Evolutionary conservation across 2,329 filamentous ascomycete species (phyloP).

Genomic region (Fusarium sp.): DNA sequence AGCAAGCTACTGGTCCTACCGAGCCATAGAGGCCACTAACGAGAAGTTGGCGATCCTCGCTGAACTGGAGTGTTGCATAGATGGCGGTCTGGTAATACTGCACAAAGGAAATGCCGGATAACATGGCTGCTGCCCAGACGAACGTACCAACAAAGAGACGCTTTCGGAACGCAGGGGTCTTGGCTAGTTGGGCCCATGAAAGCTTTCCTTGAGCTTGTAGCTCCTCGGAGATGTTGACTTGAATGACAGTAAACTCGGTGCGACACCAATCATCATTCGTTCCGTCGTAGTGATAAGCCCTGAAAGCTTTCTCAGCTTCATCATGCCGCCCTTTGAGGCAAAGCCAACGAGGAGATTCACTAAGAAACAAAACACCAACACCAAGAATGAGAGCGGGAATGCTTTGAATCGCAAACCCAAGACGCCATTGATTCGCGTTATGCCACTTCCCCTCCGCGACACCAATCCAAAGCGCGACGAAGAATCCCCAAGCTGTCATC

Average conservation of each 20-base stretch:
- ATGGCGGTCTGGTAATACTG: conserved; percentile 54
- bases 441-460: conserved; percentile 51
- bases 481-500: conserved; percentile 55
- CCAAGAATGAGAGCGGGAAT: conserved; percentile 48
- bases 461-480: conserved; percentile 51
- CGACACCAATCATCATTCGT: conserved; percentile 49
- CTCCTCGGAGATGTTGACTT: conserved; percentile 49
- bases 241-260: conserved; percentile 46
- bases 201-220: conserved; percentile 38
- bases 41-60: conserved; percentile 48
- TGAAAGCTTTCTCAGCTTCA: conserved; percentile 47
- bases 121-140: conserved; percentile 53
- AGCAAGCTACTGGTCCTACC: conserved; percentile 48
- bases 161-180: conserved; percentile 46
- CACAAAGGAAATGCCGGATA: conserved; percentile 53
- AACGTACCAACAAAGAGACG: conserved; percentile 51
- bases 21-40: conserved; percentile 52
- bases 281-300: conserved; percentile 47
- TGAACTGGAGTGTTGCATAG: conserved; percentile 51
- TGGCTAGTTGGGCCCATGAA: conserved; percentile 46
- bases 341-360: conserved; percentile 49
- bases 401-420: conserved; percentile 49
- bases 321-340: conserved; percentile 48
- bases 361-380: conserved; percentile 46
- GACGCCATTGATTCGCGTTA: conserved; percentile 49